Conservation (phyloP, 73 alveolate species). For the Blepharisma japonicum region DNA sequence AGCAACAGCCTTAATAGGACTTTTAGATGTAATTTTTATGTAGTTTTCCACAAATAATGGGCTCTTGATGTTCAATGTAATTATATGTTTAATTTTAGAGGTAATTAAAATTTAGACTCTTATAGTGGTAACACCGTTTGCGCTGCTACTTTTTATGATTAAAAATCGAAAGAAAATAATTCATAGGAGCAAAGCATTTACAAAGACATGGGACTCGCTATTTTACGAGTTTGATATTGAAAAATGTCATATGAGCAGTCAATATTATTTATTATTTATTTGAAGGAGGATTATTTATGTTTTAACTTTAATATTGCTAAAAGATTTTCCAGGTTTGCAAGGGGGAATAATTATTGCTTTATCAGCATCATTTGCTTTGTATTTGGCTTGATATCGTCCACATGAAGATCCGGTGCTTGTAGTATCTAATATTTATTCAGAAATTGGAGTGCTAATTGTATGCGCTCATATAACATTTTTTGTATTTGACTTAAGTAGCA, state of each 20-base stretch:
- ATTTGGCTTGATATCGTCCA: no score
- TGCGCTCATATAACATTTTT: no score
- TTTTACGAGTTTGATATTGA: conserved; percentile 4
- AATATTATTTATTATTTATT: neutral
- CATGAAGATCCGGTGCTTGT: no score
- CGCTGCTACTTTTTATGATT: neutral
- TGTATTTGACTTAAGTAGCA: no score
- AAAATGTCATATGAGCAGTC: neutral
- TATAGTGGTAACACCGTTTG: neutral
- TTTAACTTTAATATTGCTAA: neutral
- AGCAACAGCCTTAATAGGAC: neutral
- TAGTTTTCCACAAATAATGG: neutral
- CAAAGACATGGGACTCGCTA: neutral
- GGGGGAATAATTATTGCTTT: no score
- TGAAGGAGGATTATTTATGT: conserved; percentile 9
- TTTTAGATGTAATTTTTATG: neutral
- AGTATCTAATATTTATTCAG: no score
- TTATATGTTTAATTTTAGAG: neutral
- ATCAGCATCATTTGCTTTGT: no score
- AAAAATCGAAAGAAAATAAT: neutral
- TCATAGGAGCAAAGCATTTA: neutral
- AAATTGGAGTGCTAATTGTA: no score
- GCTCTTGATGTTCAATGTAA: neutral
- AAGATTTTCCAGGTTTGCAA: neutral
- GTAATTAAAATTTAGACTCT: neutral